Evolutionary conservation across 345 rosid genomes (phyloP).

Genomic region (Pistacia vera): DNA sequence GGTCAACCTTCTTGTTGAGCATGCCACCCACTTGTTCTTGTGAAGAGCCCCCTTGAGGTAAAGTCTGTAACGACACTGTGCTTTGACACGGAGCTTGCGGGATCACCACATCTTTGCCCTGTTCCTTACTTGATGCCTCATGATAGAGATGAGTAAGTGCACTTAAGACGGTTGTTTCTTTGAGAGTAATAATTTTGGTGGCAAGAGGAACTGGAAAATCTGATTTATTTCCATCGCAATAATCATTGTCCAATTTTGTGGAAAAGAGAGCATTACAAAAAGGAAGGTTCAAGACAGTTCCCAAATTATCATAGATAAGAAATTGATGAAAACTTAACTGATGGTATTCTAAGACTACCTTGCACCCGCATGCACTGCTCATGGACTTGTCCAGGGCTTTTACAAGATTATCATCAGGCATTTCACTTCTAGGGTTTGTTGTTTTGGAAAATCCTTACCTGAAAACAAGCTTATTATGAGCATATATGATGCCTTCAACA

Average conservation of each 20-base stretch:
- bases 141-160: constrained; percentile 35
- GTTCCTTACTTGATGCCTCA: constrained; percentile 26
- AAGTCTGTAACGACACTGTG: constrained; percentile 21
- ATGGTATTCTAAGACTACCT: constrained; percentile 25
- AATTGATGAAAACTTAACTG: not conserved
- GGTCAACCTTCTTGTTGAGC: constrained; percentile 30
- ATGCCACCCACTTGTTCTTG: constrained; percentile 26
- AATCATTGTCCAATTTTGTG: not conserved
- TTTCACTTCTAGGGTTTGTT: constrained; percentile 25
- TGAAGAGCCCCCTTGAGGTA: constrained; percentile 25
- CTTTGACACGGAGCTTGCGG: constrained; percentile 27
- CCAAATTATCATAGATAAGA: constrained; percentile 3
- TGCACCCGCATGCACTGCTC: constrained; percentile 19
- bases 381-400: constrained; percentile 22
- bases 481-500: not conserved
- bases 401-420: constrained; percentile 16
- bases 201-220: constrained; percentile 53
- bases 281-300: not conserved
- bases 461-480: constrained; percentile 17
- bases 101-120: constrained; percentile 15
- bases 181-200: constrained; percentile 59
- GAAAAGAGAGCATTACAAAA: constrained; percentile 12
- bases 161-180: constrained; percentile 42
- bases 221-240: constrained; percentile 23
- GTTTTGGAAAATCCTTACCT: constrained; percentile 32